Base-by-base conservation (phyloP, 2,329 filamentous ascomycete genomes). In the Geosmithia putterillii region DNA sequence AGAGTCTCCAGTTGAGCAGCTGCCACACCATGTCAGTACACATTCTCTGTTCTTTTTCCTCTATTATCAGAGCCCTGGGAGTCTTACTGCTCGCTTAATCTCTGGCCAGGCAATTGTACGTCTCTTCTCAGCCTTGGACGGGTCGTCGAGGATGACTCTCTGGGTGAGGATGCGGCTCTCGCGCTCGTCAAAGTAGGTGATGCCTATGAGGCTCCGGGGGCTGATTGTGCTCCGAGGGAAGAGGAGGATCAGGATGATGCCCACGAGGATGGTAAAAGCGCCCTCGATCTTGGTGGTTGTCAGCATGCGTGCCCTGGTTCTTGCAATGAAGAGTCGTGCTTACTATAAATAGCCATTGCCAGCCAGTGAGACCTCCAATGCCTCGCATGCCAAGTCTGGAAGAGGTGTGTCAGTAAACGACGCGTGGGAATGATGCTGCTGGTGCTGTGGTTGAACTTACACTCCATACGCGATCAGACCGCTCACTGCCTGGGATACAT, bases 261-360 rank as follows among this genome's bases (percentile, higher is more conserved):
- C 65, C 22, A 56, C 56, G 10, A 63, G 44, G 12, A 74, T 52
- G 17, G 71, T 75, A 47, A 76, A 74, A 14, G 59, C 52, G 1
- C 73, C 73, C 61, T 32, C 28, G 28, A 32, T 32, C 28, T 32
- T 32, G 23, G 10, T 10, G 23, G n/a, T n/a, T 25, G 23, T 10
- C 23, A 10, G 23, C 6, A 25, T 32, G 28, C 10, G 5, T 12
- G n/a, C n/a, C n/a, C n/a, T n/a, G n/a, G 10, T 6, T 12, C 28
- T 12, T 7, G 15, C 6, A 14, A 12, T 32, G 28, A 12, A 32
- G 3, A 32, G n/a, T n/a, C n/a, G n/a, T n/a, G n/a, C 74, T 73
- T 21, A 75, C 56, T 8, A 59, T 53, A 48, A 76, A 76, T 2
- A 76, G 59, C 73, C 73, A 77, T 48, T 70, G 69, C 73, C 73